These are phyloP conservation scores for Chaetomiaceae sp. DNA, from an alignment of 2,329 filamentous ascomycete species.

Conservation along the genomic window DNA sequence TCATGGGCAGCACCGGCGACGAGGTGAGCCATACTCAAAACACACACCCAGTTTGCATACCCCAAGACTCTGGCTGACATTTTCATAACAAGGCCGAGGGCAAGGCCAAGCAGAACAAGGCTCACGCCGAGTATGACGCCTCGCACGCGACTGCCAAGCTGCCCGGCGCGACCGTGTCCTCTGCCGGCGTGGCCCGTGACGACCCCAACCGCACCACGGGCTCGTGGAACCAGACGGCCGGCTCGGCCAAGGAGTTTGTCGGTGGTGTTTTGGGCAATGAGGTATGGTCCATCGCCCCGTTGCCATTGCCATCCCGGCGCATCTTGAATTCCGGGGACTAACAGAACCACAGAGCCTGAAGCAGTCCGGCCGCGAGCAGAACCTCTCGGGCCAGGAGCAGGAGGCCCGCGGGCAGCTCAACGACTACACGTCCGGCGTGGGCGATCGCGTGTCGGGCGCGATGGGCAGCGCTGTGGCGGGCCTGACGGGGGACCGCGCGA, in stretches of 20 bases:
- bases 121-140: conserved; percentile 62
- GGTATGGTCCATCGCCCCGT: too few species aligned
- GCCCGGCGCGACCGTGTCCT: conserved; percentile 66
- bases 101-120: conserved; percentile 61
- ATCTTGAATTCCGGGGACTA: too few species aligned
- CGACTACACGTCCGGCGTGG: conserved; percentile 66
- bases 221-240: conserved; percentile 84
- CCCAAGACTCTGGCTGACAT: neutral
- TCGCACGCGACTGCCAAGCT: conserved; percentile 72
- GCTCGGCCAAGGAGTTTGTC: conserved; percentile 74
- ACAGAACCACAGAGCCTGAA: conserved; percentile 57
- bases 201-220: conserved; percentile 67
- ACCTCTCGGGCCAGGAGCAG: conserved; percentile 71
- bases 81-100: conserved; percentile 53
- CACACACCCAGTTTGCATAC: neutral
- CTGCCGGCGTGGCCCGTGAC: conserved; percentile 68
- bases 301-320: too few species aligned
- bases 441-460: conserved; percentile 64
- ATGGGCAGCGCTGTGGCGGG: conserved; percentile 68
- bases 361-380: conserved; percentile 70
- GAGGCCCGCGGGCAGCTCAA: conserved; percentile 78
- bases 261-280: conserved; percentile 74
- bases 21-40: conserved; percentile 35
- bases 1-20: conserved; percentile 69
- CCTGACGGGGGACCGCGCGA: conserved; percentile 64